Conservation (phyloP, 208 protist species). For the Leishmania tarentolae region DNA sequence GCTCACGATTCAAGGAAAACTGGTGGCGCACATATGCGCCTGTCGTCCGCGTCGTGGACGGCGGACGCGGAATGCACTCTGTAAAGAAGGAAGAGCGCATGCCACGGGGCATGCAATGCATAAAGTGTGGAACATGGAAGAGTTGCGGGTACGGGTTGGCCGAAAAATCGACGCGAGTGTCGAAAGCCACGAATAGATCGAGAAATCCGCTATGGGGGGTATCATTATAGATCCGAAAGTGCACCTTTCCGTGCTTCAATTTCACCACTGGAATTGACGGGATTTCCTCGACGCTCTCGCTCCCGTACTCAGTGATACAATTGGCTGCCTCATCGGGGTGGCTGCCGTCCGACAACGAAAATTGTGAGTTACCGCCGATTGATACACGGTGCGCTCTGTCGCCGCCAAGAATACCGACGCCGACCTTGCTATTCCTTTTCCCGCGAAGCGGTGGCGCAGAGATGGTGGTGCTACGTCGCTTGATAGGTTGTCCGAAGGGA, state of each 20-base stretch:
- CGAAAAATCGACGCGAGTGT: constrained; percentile 72
- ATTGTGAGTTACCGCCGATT: not conserved
- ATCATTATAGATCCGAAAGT: constrained; percentile 75
- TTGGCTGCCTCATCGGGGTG: not conserved
- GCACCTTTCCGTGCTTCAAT: constrained; percentile 78
- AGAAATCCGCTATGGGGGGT: constrained; percentile 67
- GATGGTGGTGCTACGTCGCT: constrained; percentile 24
- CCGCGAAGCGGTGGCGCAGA: constrained; percentile 12
- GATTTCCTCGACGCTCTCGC: constrained; percentile 32
- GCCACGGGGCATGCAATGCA: constrained; percentile 71
- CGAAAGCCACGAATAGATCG: constrained; percentile 71
- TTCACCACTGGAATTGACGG: constrained; percentile 36
- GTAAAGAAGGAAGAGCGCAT: constrained; percentile 66
- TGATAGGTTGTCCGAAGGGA: constrained; percentile 30
- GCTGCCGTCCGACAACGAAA: not conserved
- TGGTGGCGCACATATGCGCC: constrained; percentile 76
- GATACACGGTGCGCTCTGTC: constrained; percentile 1
- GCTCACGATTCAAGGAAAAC: constrained; percentile 50
- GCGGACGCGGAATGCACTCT: constrained; percentile 60
- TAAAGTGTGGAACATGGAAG: constrained; percentile 60
- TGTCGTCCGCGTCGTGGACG: constrained; percentile 49
- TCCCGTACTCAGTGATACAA: constrained; percentile 26
- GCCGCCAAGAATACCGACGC: not conserved
- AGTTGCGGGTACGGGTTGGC: constrained; percentile 51
- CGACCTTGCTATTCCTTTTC: not conserved